Percentiles rank a stretch among this genome's conserved stretches.
Evolutionary conservation across 305 asterid species (phyloP).

Genomic region (Fraxinus baroniana): DNA sequence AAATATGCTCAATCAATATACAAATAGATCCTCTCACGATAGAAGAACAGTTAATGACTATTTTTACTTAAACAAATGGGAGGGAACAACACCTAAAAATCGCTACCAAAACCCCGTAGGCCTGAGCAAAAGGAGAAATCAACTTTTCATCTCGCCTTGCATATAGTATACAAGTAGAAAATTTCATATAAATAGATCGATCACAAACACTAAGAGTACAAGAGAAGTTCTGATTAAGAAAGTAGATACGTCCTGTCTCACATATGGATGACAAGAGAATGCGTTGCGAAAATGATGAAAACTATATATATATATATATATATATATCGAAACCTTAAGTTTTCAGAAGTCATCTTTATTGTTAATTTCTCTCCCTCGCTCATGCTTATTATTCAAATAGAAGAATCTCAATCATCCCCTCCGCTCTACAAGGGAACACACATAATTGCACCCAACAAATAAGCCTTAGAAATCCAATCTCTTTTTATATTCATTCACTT

Average conservation of each 20-base stretch:
- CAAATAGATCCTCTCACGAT: no score
- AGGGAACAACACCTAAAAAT: no score
- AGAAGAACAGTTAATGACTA: no score
- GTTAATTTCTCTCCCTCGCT: background rate
- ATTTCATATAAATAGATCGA: background rate
- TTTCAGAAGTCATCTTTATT: background rate
- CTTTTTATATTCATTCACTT: conserved; percentile 20
- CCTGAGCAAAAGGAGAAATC: no score
- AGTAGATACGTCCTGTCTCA: background rate
- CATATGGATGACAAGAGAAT: background rate
- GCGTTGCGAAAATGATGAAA: background rate
- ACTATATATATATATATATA: background rate
- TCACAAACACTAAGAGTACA: no score
- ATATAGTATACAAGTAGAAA: no score
- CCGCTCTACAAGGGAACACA: conserved; percentile 55
- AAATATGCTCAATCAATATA: no score
- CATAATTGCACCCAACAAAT: conserved; percentile 73
- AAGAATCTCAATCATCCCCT: conserved; percentile 75
- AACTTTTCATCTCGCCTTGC: no score
- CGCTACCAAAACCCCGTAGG: no score
- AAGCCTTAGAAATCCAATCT: conserved; percentile 44
- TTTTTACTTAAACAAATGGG: no score
- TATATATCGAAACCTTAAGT: background rate
- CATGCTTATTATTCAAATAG: conserved; percentile 15
- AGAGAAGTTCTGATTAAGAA: no score